Conservation (phyloP, 148 eudicot genomes). For the Vaccinium darrowii region DNA sequence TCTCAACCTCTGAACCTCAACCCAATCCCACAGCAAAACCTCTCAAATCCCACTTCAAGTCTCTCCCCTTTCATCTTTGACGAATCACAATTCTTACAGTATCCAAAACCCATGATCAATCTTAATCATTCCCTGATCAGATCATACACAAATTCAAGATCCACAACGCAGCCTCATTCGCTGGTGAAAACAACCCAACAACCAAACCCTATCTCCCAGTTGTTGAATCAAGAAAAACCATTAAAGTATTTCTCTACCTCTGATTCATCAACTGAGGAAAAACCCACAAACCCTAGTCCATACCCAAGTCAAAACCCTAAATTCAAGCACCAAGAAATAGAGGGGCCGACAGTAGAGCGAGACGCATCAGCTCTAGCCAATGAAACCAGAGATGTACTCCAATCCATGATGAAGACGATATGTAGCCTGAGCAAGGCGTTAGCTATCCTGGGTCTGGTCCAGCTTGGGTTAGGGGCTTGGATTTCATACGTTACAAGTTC, state of each 20-base stretch:
- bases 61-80: conserved; percentile 1
- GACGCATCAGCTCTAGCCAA: conserved; percentile 60
- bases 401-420: conserved; percentile 39
- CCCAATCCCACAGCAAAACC: not conserved
- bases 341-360: conserved; percentile 77
- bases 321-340: conserved; percentile 79
- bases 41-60: conserved; percentile 7
- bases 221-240: not conserved
- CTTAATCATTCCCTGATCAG: conserved; percentile 8
- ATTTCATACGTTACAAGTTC: conserved; percentile 34
- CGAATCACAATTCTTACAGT: not conserved
- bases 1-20: not conserved
- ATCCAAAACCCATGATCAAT: conserved; percentile 14
- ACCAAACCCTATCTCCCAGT: conserved; percentile 3
- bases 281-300: conserved; percentile 26
- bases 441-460: conserved; percentile 53
- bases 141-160: conserved; percentile 10
- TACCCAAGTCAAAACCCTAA: conserved; percentile 29
- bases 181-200: not conserved
- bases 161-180: not conserved
- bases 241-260: conserved; percentile 31
- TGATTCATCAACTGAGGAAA: conserved; percentile 21
- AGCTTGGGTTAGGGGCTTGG: conserved; percentile 64
- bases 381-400: conserved; percentile 45
- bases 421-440: conserved; percentile 35